Evolutionary conservation across 495 filamentous ascomycete species (phyloP).

Genomic region (Xylaria acuta): DNA sequence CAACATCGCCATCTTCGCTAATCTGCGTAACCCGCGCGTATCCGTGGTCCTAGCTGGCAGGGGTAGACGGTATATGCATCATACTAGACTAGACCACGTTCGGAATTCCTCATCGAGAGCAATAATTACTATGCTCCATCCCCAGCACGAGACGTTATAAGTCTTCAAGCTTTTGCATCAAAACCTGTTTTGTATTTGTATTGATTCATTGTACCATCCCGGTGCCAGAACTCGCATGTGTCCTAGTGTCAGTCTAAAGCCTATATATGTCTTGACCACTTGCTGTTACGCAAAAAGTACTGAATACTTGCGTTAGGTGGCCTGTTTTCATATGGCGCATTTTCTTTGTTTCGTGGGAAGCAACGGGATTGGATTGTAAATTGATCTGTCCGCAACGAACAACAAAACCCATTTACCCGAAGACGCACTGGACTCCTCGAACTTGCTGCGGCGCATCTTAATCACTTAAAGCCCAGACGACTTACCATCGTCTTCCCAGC

Average conservation of each 20-base stretch:
- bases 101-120: background rate
- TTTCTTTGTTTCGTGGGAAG: no score
- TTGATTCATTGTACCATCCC: no score
- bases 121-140: background rate
- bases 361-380: no score
- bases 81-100: no score
- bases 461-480: background rate
- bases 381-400: no score
- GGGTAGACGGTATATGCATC: background rate
- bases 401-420: background rate
- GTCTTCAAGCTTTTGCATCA: background rate
- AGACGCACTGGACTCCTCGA: background rate
- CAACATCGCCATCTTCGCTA: background rate
- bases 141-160: background rate
- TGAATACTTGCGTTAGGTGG: no score
- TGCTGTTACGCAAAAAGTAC: no score
- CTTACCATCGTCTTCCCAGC: background rate
- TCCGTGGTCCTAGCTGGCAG: slow-evolving; percentile 6
- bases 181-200: no score
- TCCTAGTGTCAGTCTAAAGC: no score
- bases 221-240: no score
- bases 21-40: background rate
- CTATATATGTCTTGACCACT: no score
- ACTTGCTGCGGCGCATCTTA: background rate
- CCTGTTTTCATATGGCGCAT: no score